Conservation (phyloP, 2,329 filamentous ascomycete genomes). For the Alternaria sp. region DNA sequence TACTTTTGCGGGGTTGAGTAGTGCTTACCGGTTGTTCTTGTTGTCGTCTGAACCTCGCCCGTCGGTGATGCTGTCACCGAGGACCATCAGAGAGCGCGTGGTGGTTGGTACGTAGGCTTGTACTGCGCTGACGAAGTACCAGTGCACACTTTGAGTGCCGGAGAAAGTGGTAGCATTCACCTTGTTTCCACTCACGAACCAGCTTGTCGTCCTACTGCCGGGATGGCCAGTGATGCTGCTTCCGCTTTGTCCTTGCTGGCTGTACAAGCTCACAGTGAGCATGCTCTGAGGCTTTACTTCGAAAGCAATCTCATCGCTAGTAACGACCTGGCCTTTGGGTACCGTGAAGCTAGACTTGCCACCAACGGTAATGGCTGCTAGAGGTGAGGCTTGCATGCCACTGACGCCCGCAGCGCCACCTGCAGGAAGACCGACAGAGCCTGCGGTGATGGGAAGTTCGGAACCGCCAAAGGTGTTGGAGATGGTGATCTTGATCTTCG, state of each 20-base stretch:
- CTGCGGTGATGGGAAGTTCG: slow-evolving; percentile 65
- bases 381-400: slow-evolving; percentile 65
- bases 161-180: slow-evolving; percentile 47
- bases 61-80: slow-evolving; percentile 72
- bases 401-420: slow-evolving; percentile 61
- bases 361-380: slow-evolving; percentile 63
- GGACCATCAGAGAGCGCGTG: slow-evolving; percentile 57
- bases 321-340: slow-evolving; percentile 61
- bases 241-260: slow-evolving; percentile 61
- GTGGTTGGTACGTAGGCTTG: slow-evolving; percentile 59
- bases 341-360: slow-evolving; percentile 58
- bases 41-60: slow-evolving; percentile 58
- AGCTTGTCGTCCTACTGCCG: slow-evolving; percentile 68
- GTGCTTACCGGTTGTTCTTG: slow-evolving; percentile 43
- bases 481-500: slow-evolving; percentile 66
- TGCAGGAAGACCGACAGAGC: slow-evolving; percentile 62
- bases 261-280: slow-evolving; percentile 65
- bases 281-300: slow-evolving; percentile 57
- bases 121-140: slow-evolving; percentile 64
- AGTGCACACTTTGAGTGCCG: slow-evolving; percentile 9
- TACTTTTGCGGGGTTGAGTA: background rate
- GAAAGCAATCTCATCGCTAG: slow-evolving; percentile 67
- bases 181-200: slow-evolving; percentile 40
- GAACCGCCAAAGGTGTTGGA: slow-evolving; percentile 70
- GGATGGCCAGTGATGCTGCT: slow-evolving; percentile 68